phyloP scores from a whole-genome alignment of 2,329 filamentous ascomycete species.

The Colletotrichum horii region DNA sequence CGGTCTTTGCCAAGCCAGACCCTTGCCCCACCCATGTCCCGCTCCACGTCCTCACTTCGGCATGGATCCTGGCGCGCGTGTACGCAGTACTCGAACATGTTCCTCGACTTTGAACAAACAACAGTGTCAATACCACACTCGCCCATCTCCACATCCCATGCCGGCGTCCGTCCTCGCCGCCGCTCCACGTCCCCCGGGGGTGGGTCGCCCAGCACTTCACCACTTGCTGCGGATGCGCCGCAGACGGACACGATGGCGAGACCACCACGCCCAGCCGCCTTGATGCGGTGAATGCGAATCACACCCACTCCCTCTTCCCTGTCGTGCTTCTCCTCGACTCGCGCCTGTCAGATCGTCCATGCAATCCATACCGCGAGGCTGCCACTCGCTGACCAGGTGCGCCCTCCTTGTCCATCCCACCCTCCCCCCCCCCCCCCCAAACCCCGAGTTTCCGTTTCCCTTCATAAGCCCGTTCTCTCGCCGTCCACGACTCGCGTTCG shows the following conservation, averaged over 20 bases:
- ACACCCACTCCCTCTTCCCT: neutral
- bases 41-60: neutral
- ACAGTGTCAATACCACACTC: neutral
- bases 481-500: slow-evolving; percentile 3
- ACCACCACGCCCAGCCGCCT: neutral
- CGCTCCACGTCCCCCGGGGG: neutral
- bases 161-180: neutral
- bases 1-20: slow-evolving; percentile 3
- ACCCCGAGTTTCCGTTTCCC: neutral
- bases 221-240: neutral
- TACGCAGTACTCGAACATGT: neutral
- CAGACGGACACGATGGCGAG: neutral
- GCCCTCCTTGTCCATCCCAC: neutral
- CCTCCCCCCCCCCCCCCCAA: neutral
- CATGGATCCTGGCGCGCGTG: neutral
- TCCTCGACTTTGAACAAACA: neutral
- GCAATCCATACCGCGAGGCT: slow-evolving; percentile 6
- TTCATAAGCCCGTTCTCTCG: neutral
- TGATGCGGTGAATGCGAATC: neutral
- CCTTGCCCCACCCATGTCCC: neutral
- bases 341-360: neutral
- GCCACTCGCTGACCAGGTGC: neutral
- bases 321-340: slow-evolving; percentile 1
- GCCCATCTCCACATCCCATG: neutral
- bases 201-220: neutral